These are phyloP conservation scores for Fulvia fulva DNA, from an alignment of 2,329 filamentous ascomycete species.

Conservation along the genomic window DNA sequence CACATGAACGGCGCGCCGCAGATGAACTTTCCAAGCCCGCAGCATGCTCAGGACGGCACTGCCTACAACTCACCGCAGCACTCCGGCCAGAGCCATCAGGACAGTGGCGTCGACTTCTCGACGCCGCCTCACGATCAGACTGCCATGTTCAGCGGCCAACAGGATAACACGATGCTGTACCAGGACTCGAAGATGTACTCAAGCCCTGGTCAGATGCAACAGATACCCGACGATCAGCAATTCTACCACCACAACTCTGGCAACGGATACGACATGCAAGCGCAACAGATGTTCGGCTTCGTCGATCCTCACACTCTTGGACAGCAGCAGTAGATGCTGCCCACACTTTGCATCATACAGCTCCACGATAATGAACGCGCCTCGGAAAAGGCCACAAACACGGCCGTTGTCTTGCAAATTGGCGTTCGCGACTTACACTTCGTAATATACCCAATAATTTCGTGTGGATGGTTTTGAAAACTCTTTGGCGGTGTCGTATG, in stretches of 20 bases:
- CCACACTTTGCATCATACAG: slow-evolving; percentile 11
- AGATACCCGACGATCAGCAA: slow-evolving; percentile 30
- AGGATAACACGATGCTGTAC: slow-evolving; percentile 37
- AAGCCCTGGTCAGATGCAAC: slow-evolving; percentile 34
- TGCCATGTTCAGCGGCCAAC: slow-evolving; percentile 31
- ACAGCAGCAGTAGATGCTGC: slow-evolving; percentile 24
- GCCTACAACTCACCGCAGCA: slow-evolving; percentile 31
- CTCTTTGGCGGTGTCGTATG: slow-evolving; percentile 5
- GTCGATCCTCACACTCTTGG: slow-evolving; percentile 41
- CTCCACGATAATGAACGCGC: slow-evolving; percentile 19
- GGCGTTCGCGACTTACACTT: slow-evolving; percentile 21
- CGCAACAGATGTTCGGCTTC: slow-evolving; percentile 45
- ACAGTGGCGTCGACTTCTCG: slow-evolving; percentile 37
- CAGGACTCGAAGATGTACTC: slow-evolving; percentile 43
- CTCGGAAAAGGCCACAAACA: slow-evolving; percentile 12
- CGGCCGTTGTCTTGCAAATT: slow-evolving; percentile 9
- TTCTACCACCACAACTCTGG: slow-evolving; percentile 33
- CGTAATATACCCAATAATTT: slow-evolving; percentile 25
- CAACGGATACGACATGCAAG: slow-evolving; percentile 43
- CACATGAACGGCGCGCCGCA: slow-evolving; percentile 22
- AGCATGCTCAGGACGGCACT: slow-evolving; percentile 27
- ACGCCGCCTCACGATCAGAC: slow-evolving; percentile 32
- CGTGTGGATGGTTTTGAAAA: slow-evolving; percentile 21
- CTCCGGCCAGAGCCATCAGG: slow-evolving; percentile 30
- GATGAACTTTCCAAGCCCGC: slow-evolving; percentile 31